phyloP scores from a whole-genome alignment of 1,139 yeast species.

The Taphrina communis region DNA sequence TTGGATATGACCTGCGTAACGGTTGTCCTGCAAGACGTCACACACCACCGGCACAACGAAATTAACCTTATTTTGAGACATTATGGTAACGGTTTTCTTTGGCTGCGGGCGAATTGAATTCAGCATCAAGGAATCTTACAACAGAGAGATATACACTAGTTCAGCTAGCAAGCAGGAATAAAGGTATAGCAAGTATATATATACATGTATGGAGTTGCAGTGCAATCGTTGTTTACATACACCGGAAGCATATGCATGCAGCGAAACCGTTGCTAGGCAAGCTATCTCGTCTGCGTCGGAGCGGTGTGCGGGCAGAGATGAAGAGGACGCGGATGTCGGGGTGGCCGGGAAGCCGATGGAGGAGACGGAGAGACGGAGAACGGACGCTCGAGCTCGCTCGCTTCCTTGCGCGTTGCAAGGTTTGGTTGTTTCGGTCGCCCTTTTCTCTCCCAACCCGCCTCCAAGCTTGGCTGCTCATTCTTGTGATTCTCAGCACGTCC shows the following conservation, averaged over 20 bases:
- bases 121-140: too few relatives aligned
- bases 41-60: background rate
- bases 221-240: too few relatives aligned
- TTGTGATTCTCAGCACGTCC: background rate
- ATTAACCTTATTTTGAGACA: background rate
- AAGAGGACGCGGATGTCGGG: constrained; percentile 7
- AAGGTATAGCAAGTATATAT: too few relatives aligned
- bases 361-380: too few relatives aligned
- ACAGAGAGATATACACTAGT: background rate
- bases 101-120: too few relatives aligned
- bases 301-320: background rate
- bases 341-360: constrained; percentile 1
- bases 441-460: constrained; percentile 15
- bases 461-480: background rate
- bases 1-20: constrained; percentile 10
- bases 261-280: too few relatives aligned
- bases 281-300: too few relatives aligned
- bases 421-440: background rate
- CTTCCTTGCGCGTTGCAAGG: constrained; percentile 3
- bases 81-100: background rate
- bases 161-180: background rate
- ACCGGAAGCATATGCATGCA: too few relatives aligned
- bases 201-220: too few relatives aligned
- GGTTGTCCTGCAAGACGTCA: constrained; percentile 6
- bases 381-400: background rate